These are phyloP conservation scores for Eremochloa ophiuroides DNA, from an alignment of 176 grass and related monocot species.

Conservation along the genomic window DNA sequence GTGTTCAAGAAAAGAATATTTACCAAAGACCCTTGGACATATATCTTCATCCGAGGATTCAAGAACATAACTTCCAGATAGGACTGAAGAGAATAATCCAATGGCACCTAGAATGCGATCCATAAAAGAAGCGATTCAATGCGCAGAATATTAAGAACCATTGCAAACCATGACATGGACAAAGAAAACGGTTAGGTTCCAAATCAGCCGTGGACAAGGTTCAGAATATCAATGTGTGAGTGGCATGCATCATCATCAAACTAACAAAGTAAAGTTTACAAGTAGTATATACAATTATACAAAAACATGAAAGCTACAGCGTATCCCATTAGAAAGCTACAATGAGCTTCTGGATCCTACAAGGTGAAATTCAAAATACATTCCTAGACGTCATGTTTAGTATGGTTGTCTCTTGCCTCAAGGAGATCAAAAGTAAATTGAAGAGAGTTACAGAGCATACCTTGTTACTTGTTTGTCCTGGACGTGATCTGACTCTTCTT, in stretches of 20 bases:
- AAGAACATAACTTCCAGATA: slow-evolving; percentile 89
- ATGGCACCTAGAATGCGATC: slow-evolving; percentile 53
- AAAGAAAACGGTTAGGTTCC: not conserved
- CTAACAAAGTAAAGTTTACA: not conserved
- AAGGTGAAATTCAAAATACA: not conserved
- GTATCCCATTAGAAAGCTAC: not conserved
- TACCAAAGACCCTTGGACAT: slow-evolving; percentile 72
- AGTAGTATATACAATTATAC: not conserved
- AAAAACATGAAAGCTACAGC: slow-evolving; percentile 20
- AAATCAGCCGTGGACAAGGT: slow-evolving; percentile 2
- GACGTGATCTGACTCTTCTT: slow-evolving; percentile 64
- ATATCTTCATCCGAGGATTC: slow-evolving; percentile 84
- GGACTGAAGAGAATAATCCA: slow-evolving; percentile 86
- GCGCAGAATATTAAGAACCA: not conserved
- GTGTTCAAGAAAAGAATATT: not conserved
- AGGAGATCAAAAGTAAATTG: not conserved
- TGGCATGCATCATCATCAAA: slow-evolving; percentile 1
- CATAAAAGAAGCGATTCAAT: slow-evolving; percentile 5
- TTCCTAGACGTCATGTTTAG: not conserved
- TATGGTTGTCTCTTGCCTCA: not conserved
- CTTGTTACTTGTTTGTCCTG: slow-evolving; percentile 59
- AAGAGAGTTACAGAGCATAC: slow-evolving; percentile 25
- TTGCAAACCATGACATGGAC: not conserved
- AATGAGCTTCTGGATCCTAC: not conserved
- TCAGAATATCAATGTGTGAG: slow-evolving; percentile 9